Conservation (phyloP, 2,329 filamentous ascomycete species). For the Boeremia exigua region DNA sequence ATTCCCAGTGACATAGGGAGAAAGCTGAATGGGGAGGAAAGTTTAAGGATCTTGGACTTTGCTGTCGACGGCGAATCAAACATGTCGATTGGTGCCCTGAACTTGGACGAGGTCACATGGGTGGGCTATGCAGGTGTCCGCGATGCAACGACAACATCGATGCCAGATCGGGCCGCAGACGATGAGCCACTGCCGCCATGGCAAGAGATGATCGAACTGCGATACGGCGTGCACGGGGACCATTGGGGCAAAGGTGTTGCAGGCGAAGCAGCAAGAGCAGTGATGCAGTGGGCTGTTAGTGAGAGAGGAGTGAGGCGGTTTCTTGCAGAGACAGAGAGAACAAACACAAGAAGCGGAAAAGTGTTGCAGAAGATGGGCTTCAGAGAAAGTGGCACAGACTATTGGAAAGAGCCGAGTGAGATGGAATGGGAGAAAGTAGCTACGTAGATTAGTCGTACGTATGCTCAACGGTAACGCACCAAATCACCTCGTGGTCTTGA, state of each 20-base stretch:
- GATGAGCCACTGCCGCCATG: constrained; percentile 22
- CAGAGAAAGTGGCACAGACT: constrained; percentile 14
- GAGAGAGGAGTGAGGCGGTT: constrained; percentile 21
- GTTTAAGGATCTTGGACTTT: background rate
- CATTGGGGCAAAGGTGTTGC: constrained; percentile 26
- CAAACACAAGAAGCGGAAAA: constrained; percentile 28
- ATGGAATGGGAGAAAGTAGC: constrained; percentile 21
- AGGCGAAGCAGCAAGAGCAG: constrained; percentile 23
- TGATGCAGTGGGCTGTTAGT: constrained; percentile 23
- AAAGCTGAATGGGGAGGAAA: background rate
- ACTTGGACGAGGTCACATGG: constrained; percentile 12
- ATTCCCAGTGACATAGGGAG: background rate
- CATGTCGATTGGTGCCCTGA: background rate
- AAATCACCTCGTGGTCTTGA: background rate
- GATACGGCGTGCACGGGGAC: constrained; percentile 20
- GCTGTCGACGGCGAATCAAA: background rate
- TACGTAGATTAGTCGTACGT: background rate
- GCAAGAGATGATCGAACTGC: constrained; percentile 27
- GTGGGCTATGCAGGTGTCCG: constrained; percentile 28
- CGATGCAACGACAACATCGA: constrained; percentile 25
- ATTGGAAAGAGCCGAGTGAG: constrained; percentile 26
- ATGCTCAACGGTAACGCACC: background rate
- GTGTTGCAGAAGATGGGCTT: constrained; percentile 39
- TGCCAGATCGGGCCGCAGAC: constrained; percentile 6
- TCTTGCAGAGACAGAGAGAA: constrained; percentile 33